These are phyloP conservation scores for Mimosa pudica DNA, from an alignment of 306 rosid genomes.

Conservation along the genomic window DNA sequence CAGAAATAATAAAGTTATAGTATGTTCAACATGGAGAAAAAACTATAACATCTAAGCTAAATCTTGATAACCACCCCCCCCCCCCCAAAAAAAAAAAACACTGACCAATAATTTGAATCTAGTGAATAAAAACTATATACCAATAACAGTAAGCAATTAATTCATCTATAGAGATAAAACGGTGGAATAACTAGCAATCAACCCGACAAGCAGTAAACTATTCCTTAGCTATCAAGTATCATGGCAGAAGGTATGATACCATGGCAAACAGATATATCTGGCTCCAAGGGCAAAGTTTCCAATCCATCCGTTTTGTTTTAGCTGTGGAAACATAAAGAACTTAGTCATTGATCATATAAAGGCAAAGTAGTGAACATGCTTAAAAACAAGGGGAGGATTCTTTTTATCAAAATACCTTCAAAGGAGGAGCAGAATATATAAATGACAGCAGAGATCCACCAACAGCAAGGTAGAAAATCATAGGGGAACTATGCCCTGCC, in stretches of 20 bases:
- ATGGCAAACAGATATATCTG: slow-evolving; percentile 95
- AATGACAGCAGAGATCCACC: slow-evolving; percentile 88
- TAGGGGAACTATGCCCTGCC: slow-evolving; percentile 87
- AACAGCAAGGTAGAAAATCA: slow-evolving; percentile 78
- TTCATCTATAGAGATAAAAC: neutral
- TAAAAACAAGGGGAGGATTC: neutral
- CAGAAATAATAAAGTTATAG: neutral
- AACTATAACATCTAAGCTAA: neutral
- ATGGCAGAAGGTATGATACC: slow-evolving; percentile 57
- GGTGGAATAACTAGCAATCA: neutral
- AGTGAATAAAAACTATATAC: slow-evolving; percentile 5
- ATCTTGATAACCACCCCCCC: neutral
- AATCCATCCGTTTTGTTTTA: slow-evolving; percentile 99
- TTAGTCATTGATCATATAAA: slow-evolving; percentile 26
- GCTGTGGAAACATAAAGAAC: slow-evolving; percentile 53
- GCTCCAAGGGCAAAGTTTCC: slow-evolving; percentile 98
- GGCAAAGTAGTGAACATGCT: neutral
- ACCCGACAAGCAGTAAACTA: neutral
- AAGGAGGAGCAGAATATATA: slow-evolving; percentile 96
- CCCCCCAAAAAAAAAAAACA: too few species aligned
- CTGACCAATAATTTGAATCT: neutral
- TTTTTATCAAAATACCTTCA: slow-evolving; percentile 56
- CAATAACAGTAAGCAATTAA: slow-evolving; percentile 10
- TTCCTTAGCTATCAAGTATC: slow-evolving; percentile 6
- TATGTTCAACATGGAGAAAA: neutral